Conservation (phyloP, 306 rosid species). For the Lagenaria siceraria region DNA sequence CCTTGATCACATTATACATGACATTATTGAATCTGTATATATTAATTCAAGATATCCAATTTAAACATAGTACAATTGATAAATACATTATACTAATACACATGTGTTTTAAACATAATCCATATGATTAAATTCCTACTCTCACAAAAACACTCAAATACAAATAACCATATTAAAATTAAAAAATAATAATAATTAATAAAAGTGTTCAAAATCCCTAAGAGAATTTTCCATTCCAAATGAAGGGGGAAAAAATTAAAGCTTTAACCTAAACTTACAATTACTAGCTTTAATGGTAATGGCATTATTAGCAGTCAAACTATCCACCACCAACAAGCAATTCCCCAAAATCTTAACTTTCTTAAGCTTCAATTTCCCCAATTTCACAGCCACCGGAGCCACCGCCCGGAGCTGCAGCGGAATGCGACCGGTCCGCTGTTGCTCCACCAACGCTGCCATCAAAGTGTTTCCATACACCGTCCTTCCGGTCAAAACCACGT, state of each 20-base stretch:
- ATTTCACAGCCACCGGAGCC: slow-evolving; percentile 55
- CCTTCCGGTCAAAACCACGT: slow-evolving; percentile 60
- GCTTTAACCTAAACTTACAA: slow-evolving; percentile 51
- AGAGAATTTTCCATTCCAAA: background rate
- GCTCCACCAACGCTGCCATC: slow-evolving; percentile 63
- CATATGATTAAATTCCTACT: too few relatives aligned
- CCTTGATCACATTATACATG: too few relatives aligned
- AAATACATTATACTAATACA: too few relatives aligned
- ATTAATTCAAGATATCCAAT: too few relatives aligned
- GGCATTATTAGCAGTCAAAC: slow-evolving; percentile 50
- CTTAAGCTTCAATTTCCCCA: slow-evolving; percentile 63
- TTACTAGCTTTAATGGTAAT: slow-evolving; percentile 72
- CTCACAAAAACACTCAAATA: too few relatives aligned
- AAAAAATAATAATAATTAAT: too few relatives aligned
- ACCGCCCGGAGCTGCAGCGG: slow-evolving; percentile 62
- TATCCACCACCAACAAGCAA: slow-evolving; percentile 71
- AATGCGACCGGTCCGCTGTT: slow-evolving; percentile 59
- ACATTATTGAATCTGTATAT: too few relatives aligned
- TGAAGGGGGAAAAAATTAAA: slow-evolving; percentile 17
- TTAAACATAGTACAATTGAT: too few relatives aligned
- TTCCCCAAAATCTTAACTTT: slow-evolving; percentile 53
- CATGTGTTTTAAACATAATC: too few relatives aligned
- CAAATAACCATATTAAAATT: too few relatives aligned
- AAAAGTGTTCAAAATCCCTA: too few relatives aligned
- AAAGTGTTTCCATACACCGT: slow-evolving; percentile 53